These are phyloP conservation scores for Ustilago xerochloae DNA, from an alignment of 1,284 basidiomycete genomes.

Conservation along the genomic window DNA sequence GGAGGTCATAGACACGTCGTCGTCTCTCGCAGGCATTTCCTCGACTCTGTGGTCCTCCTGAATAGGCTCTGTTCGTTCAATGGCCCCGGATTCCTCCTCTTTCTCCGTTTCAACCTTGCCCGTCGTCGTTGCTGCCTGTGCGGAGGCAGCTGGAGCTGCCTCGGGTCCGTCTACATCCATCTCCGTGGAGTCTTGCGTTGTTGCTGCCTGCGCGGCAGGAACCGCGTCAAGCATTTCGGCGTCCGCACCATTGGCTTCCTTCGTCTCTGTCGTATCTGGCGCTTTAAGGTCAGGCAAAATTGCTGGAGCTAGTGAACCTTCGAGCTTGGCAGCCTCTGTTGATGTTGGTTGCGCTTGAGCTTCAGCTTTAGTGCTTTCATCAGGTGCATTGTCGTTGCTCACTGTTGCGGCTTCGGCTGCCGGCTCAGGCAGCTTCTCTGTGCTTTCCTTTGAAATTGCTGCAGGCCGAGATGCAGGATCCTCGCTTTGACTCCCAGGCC, in stretches of 20 bases:
- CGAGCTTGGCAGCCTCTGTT: neutral
- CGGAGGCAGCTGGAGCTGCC: neutral
- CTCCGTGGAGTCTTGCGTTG: neutral
- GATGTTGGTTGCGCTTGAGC: neutral
- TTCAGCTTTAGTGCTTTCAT: neutral
- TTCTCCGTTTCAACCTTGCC: no score
- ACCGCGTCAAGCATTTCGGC: conserved; percentile 27
- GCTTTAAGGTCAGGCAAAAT: no score
- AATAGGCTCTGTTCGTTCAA: neutral
- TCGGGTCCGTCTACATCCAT: neutral
- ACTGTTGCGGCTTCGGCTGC: neutral
- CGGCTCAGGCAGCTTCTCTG: neutral
- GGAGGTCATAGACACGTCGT: neutral
- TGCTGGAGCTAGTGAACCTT: neutral
- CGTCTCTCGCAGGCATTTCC: neutral
- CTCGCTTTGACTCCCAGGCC: neutral
- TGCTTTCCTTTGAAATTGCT: no score
- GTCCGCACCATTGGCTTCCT: neutral
- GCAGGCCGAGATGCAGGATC: neutral
- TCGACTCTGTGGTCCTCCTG: neutral
- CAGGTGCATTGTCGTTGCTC: neutral
- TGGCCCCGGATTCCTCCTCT: neutral
- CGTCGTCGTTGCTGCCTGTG: neutral
- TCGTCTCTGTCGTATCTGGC: neutral
- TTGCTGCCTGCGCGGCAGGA: neutral